phyloP scores from a whole-genome alignment of 208 protist species.

The Trypanosoma theileri region DNA sequence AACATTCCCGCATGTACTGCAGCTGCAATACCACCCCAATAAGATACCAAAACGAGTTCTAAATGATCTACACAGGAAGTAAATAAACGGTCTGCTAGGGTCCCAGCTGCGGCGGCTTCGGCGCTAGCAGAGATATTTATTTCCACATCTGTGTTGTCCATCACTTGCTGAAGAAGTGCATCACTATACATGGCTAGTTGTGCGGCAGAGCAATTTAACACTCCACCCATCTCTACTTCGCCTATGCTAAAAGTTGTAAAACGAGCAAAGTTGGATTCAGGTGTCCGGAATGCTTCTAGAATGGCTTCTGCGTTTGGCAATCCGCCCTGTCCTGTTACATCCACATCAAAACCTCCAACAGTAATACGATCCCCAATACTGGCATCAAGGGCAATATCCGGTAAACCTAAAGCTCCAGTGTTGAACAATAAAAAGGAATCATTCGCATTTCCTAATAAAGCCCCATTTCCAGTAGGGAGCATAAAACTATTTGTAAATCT shows the following conservation, averaged over 20 bases:
- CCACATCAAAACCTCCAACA: slow-evolving; percentile 31
- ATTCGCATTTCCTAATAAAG: slow-evolving; percentile 39
- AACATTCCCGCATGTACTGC: slow-evolving; percentile 23
- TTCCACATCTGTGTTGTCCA: slow-evolving; percentile 52
- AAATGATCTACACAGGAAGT: slow-evolving; percentile 58
- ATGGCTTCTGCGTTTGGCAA: slow-evolving; percentile 34
- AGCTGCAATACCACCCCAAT: slow-evolving; percentile 76
- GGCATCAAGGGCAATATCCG: slow-evolving; percentile 6
- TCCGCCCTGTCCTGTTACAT: slow-evolving; percentile 1
- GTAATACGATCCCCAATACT: slow-evolving; percentile 17
- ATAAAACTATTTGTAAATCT: too few relatives aligned
- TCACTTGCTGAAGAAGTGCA: slow-evolving; percentile 63
- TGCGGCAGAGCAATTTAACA: slow-evolving; percentile 68
- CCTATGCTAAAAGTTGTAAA: slow-evolving; percentile 63
- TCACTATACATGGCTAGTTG: slow-evolving; percentile 63
- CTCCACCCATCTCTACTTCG: slow-evolving; percentile 52
- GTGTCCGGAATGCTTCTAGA: slow-evolving; percentile 65
- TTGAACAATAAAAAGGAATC: slow-evolving; percentile 27
- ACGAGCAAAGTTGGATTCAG: slow-evolving; percentile 44
- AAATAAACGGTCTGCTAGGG: slow-evolving; percentile 60
- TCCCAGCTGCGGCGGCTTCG: slow-evolving; percentile 30
- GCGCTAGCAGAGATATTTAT: slow-evolving; percentile 49
- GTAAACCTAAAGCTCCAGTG: not conserved
- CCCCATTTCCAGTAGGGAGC: slow-evolving; percentile 2
- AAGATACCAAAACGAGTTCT: slow-evolving; percentile 73